These are phyloP conservation scores for Beauveria pseudobassiana DNA, from an alignment of 2,329 filamentous ascomycete species.

Conservation along the genomic window DNA sequence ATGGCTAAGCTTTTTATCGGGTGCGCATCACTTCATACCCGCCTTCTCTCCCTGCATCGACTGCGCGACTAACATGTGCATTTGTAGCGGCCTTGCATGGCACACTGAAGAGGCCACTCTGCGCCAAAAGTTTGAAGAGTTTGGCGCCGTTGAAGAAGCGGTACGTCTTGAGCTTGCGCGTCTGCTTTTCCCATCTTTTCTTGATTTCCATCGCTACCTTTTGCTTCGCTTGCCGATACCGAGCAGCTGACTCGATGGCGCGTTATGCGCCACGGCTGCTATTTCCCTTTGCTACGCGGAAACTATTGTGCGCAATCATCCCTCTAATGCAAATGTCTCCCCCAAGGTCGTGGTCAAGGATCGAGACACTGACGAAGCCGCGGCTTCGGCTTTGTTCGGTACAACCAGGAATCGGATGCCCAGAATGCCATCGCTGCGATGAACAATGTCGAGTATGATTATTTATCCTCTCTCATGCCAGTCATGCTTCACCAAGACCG, in stretches of 20 bases:
- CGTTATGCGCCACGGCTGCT: background rate
- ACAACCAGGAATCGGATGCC: conserved; percentile 67
- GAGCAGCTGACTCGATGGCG: background rate
- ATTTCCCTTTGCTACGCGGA: background rate
- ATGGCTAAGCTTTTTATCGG: conserved; percentile 97
- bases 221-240: background rate
- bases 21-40: conserved; percentile 43
- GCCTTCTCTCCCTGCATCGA: background rate
- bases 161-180: conserved; percentile 49
- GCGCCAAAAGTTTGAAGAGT: conserved; percentile 86
- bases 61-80: conserved; percentile 7
- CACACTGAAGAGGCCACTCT: conserved; percentile 88
- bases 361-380: conserved; percentile 91
- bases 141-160: conserved; percentile 86
- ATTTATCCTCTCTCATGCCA: conserved; percentile 11
- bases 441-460: conserved; percentile 81
- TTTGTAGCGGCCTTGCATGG: conserved; percentile 84
- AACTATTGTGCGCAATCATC: background rate
- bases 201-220: background rate
- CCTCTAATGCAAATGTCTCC: conserved; percentile 7
- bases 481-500: conserved; percentile 6
- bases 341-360: conserved; percentile 85
- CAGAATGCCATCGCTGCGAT: conserved; percentile 68
- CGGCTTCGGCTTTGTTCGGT: conserved; percentile 95
- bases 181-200: conserved; percentile 10